Base-by-base conservation (phyloP, 202 grass and related monocot genomes). In the Hordeum pubiflorum region DNA sequence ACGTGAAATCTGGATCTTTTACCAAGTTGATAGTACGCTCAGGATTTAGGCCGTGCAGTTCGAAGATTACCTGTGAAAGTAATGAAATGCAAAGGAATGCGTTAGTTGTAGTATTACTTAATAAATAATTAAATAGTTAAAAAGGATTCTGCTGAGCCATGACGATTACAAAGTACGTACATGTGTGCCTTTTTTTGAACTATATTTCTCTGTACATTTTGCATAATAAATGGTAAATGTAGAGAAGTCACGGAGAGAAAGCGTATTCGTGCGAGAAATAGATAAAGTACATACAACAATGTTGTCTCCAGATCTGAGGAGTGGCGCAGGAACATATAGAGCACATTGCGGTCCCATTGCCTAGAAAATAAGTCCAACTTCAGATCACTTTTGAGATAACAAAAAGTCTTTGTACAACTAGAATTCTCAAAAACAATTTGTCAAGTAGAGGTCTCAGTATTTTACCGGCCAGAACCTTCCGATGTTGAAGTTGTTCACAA, bases 381-480 rank as follows among this genome's bases (percentile, higher is more conserved):
- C 57, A 80, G 72, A 26, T 79, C 52, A 77, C 64, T 59, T 85
- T 59, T 85, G 1, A 82, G 79, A 76, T 13, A 21, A 9, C 21
- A 77, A 64, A 71, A 76, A 6, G 7, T 62, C 64, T 39, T 81
- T 21, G 72, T 36, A 4, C 2, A 75, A 26, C 10, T 59, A 12
- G 23, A 86, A 76, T 77, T 32, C 1, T 34, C 71, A 65, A 65
- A 78, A 73, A 50, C 43, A 78, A 14, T 38, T 56, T n/a, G 23
- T 65, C 40, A 81, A 32, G 6, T 31, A 13, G 3, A 80, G 58
- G 36, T 63, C 24, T 72, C 50, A 76, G 52, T 31, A 71, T 74
- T 86, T 43, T 98, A 98, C 92, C 80, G 95, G 90, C 95, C 95
- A 98, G 83, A 93, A 98, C 89, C 95, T 89, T 77, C 92, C 95